Base-by-base conservation (phyloP, 2,329 filamentous ascomycete species). In the Trichoderma sp. region DNA sequence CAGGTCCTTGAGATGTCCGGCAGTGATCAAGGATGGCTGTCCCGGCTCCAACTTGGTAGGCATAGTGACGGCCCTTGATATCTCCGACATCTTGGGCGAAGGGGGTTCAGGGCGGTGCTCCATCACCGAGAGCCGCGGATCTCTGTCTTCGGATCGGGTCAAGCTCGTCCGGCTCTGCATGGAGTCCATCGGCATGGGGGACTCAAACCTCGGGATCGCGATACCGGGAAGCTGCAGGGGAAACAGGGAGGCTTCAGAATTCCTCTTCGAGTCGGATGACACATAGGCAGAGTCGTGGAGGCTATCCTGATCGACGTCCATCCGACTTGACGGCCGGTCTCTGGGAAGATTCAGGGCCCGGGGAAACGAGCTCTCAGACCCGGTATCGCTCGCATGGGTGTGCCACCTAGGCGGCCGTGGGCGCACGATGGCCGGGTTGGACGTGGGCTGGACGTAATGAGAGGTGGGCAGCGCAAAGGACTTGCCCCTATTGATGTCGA, bases 401-500 rank as follows among this genome's bases (percentile, higher is more conserved):
- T 83, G 77, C 76, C 81, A 80, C 71, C 81, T 79, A 10, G 79
- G 72, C 39, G 79, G 78, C 30, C 75, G 77, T 24, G 82, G 82
- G 19, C 82, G 78, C 34, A 73, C 68, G 19, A 72, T 70, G 6
- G 74, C 71, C 15, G 73, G 70, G 57, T 68, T 69, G 14, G 74
- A 71, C 28, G 71, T 72, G 14, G 70, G 72, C 28, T 77, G 77
- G 26, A 77, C 75, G 67, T 85, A 83, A 66, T 83, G 79, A 1
- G 80, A 71, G 52, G 78, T 74, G 65, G 79, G 76, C 9, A 89
- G 75, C 41, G 75, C 86, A 45, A 77, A 77, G 0, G 78, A 73
- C 54, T 76, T 80, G 56, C 79, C 77, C 50, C 79, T 78, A 69
- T 88, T 88, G 43, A 85, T 81, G 72, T 93, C 90, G n/a, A 87